Conservation (phyloP, 768 basidiomycete genomes). For the Lentinula sp. region DNA sequence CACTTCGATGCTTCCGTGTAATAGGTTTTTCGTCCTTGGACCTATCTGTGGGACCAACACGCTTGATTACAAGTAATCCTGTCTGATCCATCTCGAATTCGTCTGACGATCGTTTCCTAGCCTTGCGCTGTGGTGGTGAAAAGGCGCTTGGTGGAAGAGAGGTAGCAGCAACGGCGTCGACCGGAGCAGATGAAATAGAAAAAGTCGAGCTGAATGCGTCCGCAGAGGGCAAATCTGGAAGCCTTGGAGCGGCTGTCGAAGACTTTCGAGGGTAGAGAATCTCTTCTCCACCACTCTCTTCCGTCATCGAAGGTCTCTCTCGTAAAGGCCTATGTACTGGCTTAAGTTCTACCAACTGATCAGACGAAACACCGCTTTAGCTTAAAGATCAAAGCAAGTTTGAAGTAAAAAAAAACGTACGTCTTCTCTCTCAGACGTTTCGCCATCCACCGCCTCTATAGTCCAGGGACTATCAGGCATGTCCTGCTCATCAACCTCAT, state of each 20-base stretch:
- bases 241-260: slow-evolving; percentile 15
- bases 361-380: background rate
- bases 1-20: slow-evolving; percentile 66
- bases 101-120: slow-evolving; percentile 74
- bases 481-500: slow-evolving; percentile 40
- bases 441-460: slow-evolving; percentile 80
- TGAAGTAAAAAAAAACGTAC: slow-evolving; percentile 26
- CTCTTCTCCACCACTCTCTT: slow-evolving; percentile 88
- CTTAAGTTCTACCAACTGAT: slow-evolving; percentile 37
- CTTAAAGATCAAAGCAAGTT: background rate
- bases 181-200: slow-evolving; percentile 21
- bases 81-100: slow-evolving; percentile 78
- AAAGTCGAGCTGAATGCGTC: slow-evolving; percentile 9
- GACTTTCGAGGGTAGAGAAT: slow-evolving; percentile 78
- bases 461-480: slow-evolving; percentile 81
- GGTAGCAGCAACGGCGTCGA: slow-evolving; percentile 13
- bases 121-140: slow-evolving; percentile 40
- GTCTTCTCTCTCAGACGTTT: slow-evolving; percentile 65
- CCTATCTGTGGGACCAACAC: slow-evolving; percentile 18
- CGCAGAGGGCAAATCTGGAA: slow-evolving; percentile 11
- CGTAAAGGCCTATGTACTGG: slow-evolving; percentile 46
- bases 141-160: slow-evolving; percentile 68
- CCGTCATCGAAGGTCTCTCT: slow-evolving; percentile 58
- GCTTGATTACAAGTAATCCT: slow-evolving; percentile 54
- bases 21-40: slow-evolving; percentile 36